A percentile compares a stretch with the other conserved stretches of the same genome.
Conservation (phyloP, 345 rosid genomes). For the Dipteronia dyeriana region DNA sequence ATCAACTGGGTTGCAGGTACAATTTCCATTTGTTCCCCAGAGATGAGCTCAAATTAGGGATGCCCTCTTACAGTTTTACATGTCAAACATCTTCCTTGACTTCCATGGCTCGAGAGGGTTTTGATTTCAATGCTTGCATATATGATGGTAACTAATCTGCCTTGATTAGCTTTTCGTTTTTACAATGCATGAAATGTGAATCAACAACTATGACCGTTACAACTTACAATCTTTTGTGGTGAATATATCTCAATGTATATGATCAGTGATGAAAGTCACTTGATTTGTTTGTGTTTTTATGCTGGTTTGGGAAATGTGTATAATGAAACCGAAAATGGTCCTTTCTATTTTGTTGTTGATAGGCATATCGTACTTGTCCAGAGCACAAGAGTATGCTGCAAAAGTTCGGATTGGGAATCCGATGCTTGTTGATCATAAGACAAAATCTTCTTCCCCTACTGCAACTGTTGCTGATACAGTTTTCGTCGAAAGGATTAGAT, state of each 20-base stretch:
- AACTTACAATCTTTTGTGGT: neutral
- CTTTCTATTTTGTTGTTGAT: slow-evolving; percentile 9
- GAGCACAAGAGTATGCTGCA: slow-evolving; percentile 74
- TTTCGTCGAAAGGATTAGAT: slow-evolving; percentile 62
- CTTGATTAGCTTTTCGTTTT: neutral
- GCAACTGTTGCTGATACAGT: slow-evolving; percentile 68
- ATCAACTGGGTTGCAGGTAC: slow-evolving; percentile 49
- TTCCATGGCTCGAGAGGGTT: slow-evolving; percentile 79
- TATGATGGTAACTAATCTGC: slow-evolving; percentile 61
- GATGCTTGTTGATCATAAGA: slow-evolving; percentile 28
- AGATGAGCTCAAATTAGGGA: slow-evolving; percentile 69
- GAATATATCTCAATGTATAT: neutral
- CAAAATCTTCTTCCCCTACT: slow-evolving; percentile 36
- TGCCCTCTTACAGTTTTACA: slow-evolving; percentile 83
- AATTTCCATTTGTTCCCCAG: slow-evolving; percentile 90
- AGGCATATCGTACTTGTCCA: slow-evolving; percentile 90
- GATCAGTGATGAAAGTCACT: neutral
- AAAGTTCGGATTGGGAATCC: slow-evolving; percentile 61
- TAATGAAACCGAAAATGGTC: neutral
- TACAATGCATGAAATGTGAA: neutral
- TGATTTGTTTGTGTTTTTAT: neutral
- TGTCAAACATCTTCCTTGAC: slow-evolving; percentile 74
- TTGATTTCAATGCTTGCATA: slow-evolving; percentile 86
- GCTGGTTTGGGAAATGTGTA: neutral
- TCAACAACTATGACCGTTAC: neutral